Evolutionary conservation across 1,139 yeast species (phyloP), one percentile per base, ranked within the genome.

Genomic region (Debaryomyces subglobosus): DNA sequence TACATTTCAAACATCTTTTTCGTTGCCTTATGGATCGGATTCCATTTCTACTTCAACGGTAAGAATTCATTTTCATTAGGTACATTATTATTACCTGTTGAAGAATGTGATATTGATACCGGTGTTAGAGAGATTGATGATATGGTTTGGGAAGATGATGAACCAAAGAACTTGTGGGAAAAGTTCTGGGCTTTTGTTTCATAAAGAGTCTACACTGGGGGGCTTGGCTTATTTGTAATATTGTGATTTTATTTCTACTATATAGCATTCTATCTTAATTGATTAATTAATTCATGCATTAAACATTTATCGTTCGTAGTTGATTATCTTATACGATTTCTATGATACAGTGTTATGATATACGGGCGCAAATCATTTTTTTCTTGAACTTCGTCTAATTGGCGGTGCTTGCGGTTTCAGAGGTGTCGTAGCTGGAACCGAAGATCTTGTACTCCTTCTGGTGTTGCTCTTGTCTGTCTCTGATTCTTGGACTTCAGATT

Each of bases 1-100:
- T 86, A 86, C 59, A 69, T 86, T 43, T 85, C 90, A 3, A 69
- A 84, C 32, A 75, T 85, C 42, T 65, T 86, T 49, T 84, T 83
- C 65, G 74, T 73, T 36, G 77, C 71, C 5, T 61, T 78, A 27
- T 85, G 79, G 80, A 50, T 77, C 20, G 71, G 69, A 16, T 80
- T 80, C 70, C 86, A 82, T 60, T 72, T 76, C 53, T 73, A 62
- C 60, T 78, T 68, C 62, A 72, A 72, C 49, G 64, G 65, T 15
- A 68, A 65, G 53, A 49, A 58, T 23, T 67, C 76, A 12, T 69
- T 64, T 51, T 59, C 66, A 10, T 55, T 50, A 56, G 65, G 69
- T 16, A 66, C 75, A 3, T 59, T 75, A 43, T 61, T 79, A 54
- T 58, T 72, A 29, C 72, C 78, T 3, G 51, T 78, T 42, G 84